phyloP scores from a whole-genome alignment of 2,329 filamentous ascomycete genomes.

The Teratosphaeria viscida region DNA sequence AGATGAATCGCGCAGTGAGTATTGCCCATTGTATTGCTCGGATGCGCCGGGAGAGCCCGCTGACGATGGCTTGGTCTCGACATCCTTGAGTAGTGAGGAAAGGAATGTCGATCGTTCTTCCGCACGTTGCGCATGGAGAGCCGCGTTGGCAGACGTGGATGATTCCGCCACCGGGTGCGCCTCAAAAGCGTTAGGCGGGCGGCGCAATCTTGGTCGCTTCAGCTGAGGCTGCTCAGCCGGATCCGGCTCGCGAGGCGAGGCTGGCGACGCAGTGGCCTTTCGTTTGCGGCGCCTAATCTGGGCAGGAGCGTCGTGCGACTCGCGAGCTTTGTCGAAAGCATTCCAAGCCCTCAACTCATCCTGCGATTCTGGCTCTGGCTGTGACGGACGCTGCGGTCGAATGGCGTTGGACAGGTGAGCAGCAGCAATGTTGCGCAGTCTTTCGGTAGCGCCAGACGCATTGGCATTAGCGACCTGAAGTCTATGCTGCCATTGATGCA shows the following conservation, averaged over 20 bases:
- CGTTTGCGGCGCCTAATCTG: conserved; percentile 49
- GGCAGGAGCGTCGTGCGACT: conserved; percentile 45
- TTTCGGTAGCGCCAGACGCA: conserved; percentile 52
- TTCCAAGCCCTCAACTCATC: conserved; percentile 85
- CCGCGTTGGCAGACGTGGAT: conserved; percentile 13
- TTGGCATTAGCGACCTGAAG: conserved; percentile 72
- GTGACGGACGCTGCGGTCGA: background rate
- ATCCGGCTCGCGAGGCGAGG: conserved; percentile 51
- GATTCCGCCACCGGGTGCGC: conserved; percentile 24
- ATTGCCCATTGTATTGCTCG: conserved; percentile 23
- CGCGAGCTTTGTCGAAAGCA: conserved; percentile 74
- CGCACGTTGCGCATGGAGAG: conserved; percentile 16
- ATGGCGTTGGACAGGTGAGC: conserved; percentile 19
- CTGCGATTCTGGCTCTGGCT: conserved; percentile 56
- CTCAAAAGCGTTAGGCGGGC: conserved; percentile 37
- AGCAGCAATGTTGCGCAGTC: conserved; percentile 39
- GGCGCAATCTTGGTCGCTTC: conserved; percentile 60
- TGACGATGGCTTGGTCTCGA: conserved; percentile 49
- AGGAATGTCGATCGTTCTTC: conserved; percentile 57
- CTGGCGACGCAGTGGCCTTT: conserved; percentile 65
- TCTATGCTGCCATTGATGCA: conserved; percentile 69
- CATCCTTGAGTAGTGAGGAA: conserved; percentile 76
- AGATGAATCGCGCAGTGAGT: conserved; percentile 44
- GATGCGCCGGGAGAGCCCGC: conserved; percentile 24
- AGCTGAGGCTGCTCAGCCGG: conserved; percentile 60